Conservation (phyloP, 176 grass and related monocot genomes). For the Oryza nivara region DNA sequence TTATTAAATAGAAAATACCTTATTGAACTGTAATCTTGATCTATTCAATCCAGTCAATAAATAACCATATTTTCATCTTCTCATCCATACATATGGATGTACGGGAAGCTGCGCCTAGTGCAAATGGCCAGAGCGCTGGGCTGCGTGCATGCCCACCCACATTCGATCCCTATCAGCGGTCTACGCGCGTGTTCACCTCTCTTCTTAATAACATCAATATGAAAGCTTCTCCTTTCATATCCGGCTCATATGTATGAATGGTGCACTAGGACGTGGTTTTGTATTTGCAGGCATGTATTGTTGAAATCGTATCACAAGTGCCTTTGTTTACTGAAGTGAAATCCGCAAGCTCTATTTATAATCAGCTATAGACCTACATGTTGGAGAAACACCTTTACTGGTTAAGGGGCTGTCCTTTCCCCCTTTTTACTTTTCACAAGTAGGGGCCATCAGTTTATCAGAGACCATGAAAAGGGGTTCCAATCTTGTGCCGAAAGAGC, state of each 20-base stretch:
- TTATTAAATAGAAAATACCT: slow-evolving; percentile 13
- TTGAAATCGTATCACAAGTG: background rate
- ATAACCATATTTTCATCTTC: background rate
- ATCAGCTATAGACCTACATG: background rate
- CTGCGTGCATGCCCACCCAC: too few species aligned
- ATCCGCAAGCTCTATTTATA: background rate
- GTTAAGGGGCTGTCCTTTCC: slow-evolving; percentile 15
- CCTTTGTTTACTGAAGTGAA: slow-evolving; percentile 7
- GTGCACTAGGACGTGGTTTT: too few species aligned
- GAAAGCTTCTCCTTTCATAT: too few species aligned
- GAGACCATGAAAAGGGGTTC: slow-evolving; percentile 28
- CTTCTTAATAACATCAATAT: too few species aligned
- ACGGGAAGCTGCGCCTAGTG: background rate
- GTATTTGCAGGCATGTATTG: too few species aligned
- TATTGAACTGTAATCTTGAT: background rate
- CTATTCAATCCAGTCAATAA: background rate
- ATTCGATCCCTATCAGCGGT: too few species aligned
- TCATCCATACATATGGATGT: background rate
- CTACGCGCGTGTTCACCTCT: too few species aligned
- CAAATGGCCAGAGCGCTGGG: too few species aligned
- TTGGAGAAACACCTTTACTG: slow-evolving; percentile 36
- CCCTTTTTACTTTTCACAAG: slow-evolving; percentile 22
- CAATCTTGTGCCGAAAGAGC: slow-evolving; percentile 47
- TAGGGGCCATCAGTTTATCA: slow-evolving; percentile 37
- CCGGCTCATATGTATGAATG: too few species aligned